Base-by-base conservation (phyloP, 2,329 filamentous ascomycete species). In the Colletotrichum incanum region DNA sequence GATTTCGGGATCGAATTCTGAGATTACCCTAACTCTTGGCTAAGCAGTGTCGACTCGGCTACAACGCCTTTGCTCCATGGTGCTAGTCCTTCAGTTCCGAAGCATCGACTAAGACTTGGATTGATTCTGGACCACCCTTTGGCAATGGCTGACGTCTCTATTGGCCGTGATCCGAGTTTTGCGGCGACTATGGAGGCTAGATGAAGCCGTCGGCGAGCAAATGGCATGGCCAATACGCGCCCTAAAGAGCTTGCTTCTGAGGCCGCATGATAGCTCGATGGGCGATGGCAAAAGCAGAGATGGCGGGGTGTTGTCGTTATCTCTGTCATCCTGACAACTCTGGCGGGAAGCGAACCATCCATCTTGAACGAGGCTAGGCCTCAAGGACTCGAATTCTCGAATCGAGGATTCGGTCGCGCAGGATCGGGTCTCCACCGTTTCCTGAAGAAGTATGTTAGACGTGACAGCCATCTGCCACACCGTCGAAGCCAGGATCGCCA, bases 151-250 rank as follows among this genome's bases (percentile, higher is more conserved):
- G 23, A 8, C 28, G 18, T 56, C 63, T 67, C 37, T 11, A 71
- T 67, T 61, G 56, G 55, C 47, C 18, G n/a, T 7, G 31, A 34
- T 28, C 45, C 49, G 31, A 54, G 56, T 34, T 49, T 34, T 18
- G 18, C 55, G 49, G 55, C 41, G 55, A 54, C 68, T 49, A 26
- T 20, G 68, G 11, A n/a, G 43, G 28, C 68, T 67, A 71, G 31
- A 23, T n/a, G 47, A 39, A 41, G 58, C 55, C 62, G 45, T 67
- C 62, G 49, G 26, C 16, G 8, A 34, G 49, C 56, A 39, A 39
- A 61, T 28, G 47, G 49, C 55, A 16, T 41, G 63, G 55, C 43
- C 5, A 37, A 20, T 14, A 39, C 43, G 34, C 37, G 52, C 7
- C 26, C 23, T 28, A 23, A 20, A 45, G n/a, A 34, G 45, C 45